Base-by-base conservation (phyloP, 805 yeast genomes). In the Kuraishia molischiana region DNA sequence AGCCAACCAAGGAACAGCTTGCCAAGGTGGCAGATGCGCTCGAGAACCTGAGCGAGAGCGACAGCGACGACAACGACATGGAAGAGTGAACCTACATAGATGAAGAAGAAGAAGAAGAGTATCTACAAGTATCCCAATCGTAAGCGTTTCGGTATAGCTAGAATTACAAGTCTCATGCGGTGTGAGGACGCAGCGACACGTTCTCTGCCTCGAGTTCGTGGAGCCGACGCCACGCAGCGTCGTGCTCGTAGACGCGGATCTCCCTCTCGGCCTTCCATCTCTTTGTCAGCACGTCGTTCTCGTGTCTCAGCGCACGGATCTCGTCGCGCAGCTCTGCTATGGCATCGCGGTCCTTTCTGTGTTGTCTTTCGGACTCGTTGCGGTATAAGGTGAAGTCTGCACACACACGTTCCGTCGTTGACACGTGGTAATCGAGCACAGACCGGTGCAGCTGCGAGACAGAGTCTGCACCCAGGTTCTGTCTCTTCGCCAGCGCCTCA, bases 251-350 rank as follows among this genome's bases (percentile, higher is more conserved):
- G 17, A 72, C 71, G 22, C 87, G 58, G 15, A 82, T 72, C 52
- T 82, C 92, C 42, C 86, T 62, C 44, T 83, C 89, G 4, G 77
- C 66, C 47, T 77, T 76, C 80, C 85, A 79, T 48, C 79, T 65
- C 43, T 64, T 72, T 30, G 74, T 73, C 32, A 83, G 53, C 5
- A 19, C 35, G 19, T 35, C 35, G 21, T 14, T 29, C 15, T 19
- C 24, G 11, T 40, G 39, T 21, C 8, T 8, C 10, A 22, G 26
- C 11, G 8, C 10, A 8, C 26, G 26, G 8, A 22, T 22, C 26
- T 22, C 10, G 26, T 22, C 26, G 10, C 26, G 26, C 26, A 22
- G 26, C 8, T 22, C 26, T 13, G 36, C 26, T 19, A 32, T 32
- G 3, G 20, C 19, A 24, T 32, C 37, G 19, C 32, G 29, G 3